Base-by-base conservation (phyloP, 441 rosid species). In the Syzygium malaccense region DNA sequence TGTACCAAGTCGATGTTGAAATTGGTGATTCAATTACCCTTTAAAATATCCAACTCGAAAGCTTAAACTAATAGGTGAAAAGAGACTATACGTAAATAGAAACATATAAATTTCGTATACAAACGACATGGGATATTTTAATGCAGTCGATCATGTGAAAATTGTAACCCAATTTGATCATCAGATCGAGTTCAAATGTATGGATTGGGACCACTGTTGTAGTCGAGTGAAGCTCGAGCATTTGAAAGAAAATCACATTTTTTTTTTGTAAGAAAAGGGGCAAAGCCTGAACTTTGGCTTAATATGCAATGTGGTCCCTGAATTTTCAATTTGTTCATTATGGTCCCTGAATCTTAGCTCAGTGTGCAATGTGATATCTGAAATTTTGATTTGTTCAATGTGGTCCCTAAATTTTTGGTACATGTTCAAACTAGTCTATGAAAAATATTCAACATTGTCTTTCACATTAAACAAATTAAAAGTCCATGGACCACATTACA, bases 71-170 rank as follows among this genome's bases (percentile, higher is more conserved):
- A 30, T 30, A 64, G 3, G 33, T 17, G 13, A n/a, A 30, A 64
- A 64, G 23, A 64, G 41, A 64, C 5, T 14, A 30, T 64, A 62
- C 30, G 8, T 30, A 3, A 3, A 30, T 15, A 64, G 14, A n/a
- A 13, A 3, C 30, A 60, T 28, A 28, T 62, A 62, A n/a, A 14
- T 30, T 33, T 17, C 2, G 0, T 66, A 32, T 10, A 58, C 30
- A 11, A 60, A 3, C 2, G 0, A 28, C 1, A 17, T 10, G 18
- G 2, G 71, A n/a, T n/a, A 62, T 19, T n/a, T 7, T n/a, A 14
- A 62, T 62, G 30, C 9, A n/a, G 19, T 62, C 5, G 1, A 9
- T n/a, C 33, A 3, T 2, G 7, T n/a, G 15, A 9, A 5, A 68
- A 17, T 8, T 13, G 10, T 71, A 10, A 10, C 28, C 37, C 15